Percentiles rank a stretch among this genome's conserved stretches.
These are phyloP conservation scores for Entamoeba moshkovskii DNA, from an alignment of 208 protist genomes.

Conservation along the genomic window DNA sequence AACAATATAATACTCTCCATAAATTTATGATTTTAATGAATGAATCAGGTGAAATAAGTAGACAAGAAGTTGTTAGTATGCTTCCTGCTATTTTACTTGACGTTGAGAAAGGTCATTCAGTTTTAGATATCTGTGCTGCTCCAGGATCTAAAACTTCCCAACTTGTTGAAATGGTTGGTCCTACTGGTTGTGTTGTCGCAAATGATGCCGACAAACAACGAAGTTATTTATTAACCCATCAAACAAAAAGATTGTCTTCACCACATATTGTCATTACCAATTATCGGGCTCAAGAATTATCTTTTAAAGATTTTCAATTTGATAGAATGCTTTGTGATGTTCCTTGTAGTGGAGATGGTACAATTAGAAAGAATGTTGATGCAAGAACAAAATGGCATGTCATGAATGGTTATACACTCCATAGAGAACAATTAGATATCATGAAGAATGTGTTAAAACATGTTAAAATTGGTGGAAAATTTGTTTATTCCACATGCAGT, in stretches of 20 bases:
- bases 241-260: conserved; percentile 37
- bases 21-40: background rate
- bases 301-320: conserved; percentile 31
- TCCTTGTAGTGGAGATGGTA: conserved; percentile 79
- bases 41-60: conserved; percentile 9
- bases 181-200: conserved; percentile 46
- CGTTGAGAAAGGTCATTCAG: conserved; percentile 17
- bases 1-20: background rate
- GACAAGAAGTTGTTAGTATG: conserved; percentile 44
- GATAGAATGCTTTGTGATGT: conserved; percentile 72
- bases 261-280: conserved; percentile 48
- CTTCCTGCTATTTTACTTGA: conserved; percentile 39
- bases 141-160: conserved; percentile 63
- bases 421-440: conserved; percentile 60
- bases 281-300: conserved; percentile 43
- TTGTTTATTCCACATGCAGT: conserved; percentile 86
- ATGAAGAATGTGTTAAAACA: conserved; percentile 38
- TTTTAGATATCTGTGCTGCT: conserved; percentile 64
- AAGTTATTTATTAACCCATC: conserved; percentile 51
- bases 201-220: conserved; percentile 56
- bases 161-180: conserved; percentile 44
- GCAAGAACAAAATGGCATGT: conserved; percentile 60
- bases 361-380: conserved; percentile 65
- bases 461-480: conserved; percentile 54
- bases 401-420: conserved; percentile 56